Conservation (phyloP, 1,284 basidiomycete species). For the Pterulicium gracile region DNA sequence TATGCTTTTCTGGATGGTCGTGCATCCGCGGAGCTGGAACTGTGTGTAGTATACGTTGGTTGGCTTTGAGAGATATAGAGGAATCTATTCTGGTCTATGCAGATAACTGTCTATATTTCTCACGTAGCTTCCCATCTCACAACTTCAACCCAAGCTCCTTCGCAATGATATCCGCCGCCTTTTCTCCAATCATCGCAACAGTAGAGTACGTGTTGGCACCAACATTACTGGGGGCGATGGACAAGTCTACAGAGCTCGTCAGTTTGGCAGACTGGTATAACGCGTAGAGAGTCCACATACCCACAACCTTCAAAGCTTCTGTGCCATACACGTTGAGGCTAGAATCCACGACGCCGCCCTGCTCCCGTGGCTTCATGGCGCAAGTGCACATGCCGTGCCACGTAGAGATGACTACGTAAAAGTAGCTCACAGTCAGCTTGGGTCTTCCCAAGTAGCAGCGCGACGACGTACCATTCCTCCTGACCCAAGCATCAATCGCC, state of each 20-base stretch:
- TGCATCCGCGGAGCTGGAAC: no score
- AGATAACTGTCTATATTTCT: no score
- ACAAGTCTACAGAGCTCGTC: no score
- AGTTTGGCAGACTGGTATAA: no score
- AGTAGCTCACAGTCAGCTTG: no score
- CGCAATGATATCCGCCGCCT: conserved; percentile 33
- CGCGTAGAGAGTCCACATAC: background rate
- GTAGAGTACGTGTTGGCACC: conserved; percentile 40
- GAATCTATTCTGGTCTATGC: no score
- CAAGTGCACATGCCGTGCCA: conserved; percentile 15
- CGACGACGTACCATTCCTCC: conserved; percentile 7
- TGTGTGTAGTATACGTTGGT: no score
- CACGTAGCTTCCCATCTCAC: no score
- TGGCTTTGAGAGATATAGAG: no score
- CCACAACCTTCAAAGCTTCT: conserved; percentile 12
- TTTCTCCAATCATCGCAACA: conserved; percentile 37
- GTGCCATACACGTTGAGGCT: conserved; percentile 14
- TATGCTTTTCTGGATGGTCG: no score
- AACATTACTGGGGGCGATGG: conserved; percentile 36
- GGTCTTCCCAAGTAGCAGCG: no score
- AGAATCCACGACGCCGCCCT: conserved; percentile 13
- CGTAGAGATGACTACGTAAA: conserved; percentile 13
- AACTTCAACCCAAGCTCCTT: conserved; percentile 28
- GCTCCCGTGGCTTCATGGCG: conserved; percentile 13
- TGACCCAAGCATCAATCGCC: conserved; percentile 22